Base-by-base conservation (phyloP, 345 rosid species). In the Lepidium didymum region DNA sequence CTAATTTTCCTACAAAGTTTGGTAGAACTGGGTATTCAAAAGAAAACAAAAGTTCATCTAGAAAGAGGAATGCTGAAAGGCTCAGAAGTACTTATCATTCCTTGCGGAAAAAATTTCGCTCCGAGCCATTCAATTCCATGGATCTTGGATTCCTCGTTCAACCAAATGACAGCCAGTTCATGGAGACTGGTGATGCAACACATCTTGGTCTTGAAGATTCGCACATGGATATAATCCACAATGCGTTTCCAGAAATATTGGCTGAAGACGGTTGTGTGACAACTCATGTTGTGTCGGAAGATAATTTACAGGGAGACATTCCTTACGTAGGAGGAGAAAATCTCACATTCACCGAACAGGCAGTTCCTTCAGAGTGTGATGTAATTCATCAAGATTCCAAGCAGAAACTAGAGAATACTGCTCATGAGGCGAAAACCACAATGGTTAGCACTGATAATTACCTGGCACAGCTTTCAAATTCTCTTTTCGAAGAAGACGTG, bases 31-130 rank as follows among this genome's bases (percentile, higher is more conserved):
- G 90, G 75, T 46, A 70, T 77, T 68, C 80, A 31, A 91, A 84
- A 76, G 99, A 85, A 66, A 78, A 43, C 57, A 87, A 79, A 66
- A 45, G 29, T 40, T 57, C 68, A 33, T 41, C 73, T 50, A 78
- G 79, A 60, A 94, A 94, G 87, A 89, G 99, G 79, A 86, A 83
- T 67, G 64, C 78, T 35, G 87, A 81, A 69, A 81, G 81, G 63
- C 83, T 91, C 29, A 80, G 82, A 46, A 81, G 38, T 72, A 77
- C 79, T 62, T 94, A 89, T 73, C 80, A 80, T 80, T 84, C 96
- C 64, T 45, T 85, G 77, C 83, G 87, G 49, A 94, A 87, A 78
- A 86, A 86, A 77, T 85, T 91, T 65, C 79, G 83, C 52, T 77
- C 81, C 18, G 76, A 70, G 68, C 70, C 96, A 40, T 85, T 84